phyloP scores from a whole-genome alignment of 2,329 filamentous ascomycete genomes.

The Didymosphaeria variabile region DNA sequence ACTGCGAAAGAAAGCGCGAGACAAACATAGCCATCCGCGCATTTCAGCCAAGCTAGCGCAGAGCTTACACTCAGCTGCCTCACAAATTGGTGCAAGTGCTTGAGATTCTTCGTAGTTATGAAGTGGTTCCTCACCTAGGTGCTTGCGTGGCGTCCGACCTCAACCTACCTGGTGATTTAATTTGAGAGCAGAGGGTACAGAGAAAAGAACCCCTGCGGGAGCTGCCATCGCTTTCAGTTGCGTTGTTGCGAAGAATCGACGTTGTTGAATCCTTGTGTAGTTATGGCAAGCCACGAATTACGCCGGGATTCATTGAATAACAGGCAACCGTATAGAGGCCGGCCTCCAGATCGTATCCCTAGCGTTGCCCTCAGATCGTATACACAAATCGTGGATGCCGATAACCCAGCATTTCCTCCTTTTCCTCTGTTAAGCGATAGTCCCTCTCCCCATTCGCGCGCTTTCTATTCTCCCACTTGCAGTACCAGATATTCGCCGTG shows the following conservation, averaged over 20 bases:
- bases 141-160: not conserved
- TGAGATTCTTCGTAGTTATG: not conserved
- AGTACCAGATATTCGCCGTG: slow-evolving; percentile 32
- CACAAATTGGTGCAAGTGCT: not conserved
- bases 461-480: slow-evolving; percentile 39
- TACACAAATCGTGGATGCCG: slow-evolving; percentile 43
- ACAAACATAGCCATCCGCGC: not conserved
- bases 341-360: too few species aligned
- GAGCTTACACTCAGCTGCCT: not conserved
- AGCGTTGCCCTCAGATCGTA: slow-evolving; percentile 19
- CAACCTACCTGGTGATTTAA: not conserved
- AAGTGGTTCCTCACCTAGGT: not conserved
- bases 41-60: not conserved
- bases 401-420: slow-evolving; percentile 38
- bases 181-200: not conserved
- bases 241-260: not conserved
- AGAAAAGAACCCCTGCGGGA: not conserved
- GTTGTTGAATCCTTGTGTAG: not conserved
- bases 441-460: slow-evolving; percentile 34
- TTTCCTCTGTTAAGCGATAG: slow-evolving; percentile 31
- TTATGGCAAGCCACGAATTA: not conserved
- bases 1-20: not conserved
- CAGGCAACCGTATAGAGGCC: not conserved
- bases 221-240: not conserved
- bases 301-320: not conserved